Base-by-base conservation (phyloP, 192 early-diverging fungal genomes). In the Chytriomyces hyalinus region DNA sequence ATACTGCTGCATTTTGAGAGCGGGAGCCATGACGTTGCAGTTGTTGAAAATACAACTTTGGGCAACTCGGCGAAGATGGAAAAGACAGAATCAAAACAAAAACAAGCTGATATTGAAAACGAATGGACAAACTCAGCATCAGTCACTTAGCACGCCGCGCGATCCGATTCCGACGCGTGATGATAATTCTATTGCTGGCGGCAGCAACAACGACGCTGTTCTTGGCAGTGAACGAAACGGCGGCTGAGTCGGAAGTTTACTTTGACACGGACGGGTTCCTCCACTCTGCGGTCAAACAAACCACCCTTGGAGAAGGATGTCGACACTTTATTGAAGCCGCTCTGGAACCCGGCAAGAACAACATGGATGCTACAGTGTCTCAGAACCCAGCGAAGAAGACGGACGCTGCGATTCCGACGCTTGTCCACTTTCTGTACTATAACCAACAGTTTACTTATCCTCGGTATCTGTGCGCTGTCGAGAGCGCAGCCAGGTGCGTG, bases 391-490 rank as follows among this genome's bases (percentile, higher is more conserved):
- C 20, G 1, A 57, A n/a, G 51, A 15, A 10, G 53, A 20, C 53
- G 53, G 20, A 57, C 53, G 1, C 53, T 57, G 53, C 13, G 15
- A 57, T 57, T 20, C 53, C 53, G 20, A n/a, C 2, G 15, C 13
- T 20, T n/a, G 77, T 83, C 65, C 64, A 67, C 59, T 83, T 80
- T 51, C 51, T 83, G 4, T 71, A 80, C 67, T 83, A 73, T 75
- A 80, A 80, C 67, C 61, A 49, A 6, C 50, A 22, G 0, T 67
- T 83, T 7, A 61, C 68, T 5, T 66, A 47, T 0, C 69, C 59
- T 28, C 72, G 77, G 15, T 83, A 83, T 49, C 70, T 80, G 6
- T 83, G 82, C 51, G 17, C 78, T 22, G 53, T 83, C 51, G 82
- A 83, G 75, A 75, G 70, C 20, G 82, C 82, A 9, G 75, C 76